Conservation (phyloP, 2,329 filamentous ascomycete genomes). For the Aphanoascus verrucosus region DNA sequence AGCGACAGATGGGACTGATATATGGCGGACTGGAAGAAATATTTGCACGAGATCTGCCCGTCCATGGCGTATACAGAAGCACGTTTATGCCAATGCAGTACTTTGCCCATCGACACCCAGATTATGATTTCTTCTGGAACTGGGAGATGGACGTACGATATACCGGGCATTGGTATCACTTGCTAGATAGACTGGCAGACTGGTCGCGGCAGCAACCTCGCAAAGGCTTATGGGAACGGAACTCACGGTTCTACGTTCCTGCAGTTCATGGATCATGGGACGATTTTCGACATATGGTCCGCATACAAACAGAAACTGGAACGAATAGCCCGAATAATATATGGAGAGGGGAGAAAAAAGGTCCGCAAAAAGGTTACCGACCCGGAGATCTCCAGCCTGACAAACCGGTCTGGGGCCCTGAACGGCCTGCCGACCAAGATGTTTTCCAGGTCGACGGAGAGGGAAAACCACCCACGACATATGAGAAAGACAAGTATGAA, state of each 20-base stretch:
- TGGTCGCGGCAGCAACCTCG: slow-evolving; percentile 66
- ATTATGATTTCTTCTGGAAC: slow-evolving; percentile 88
- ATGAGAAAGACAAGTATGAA: slow-evolving; percentile 67
- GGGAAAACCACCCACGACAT: slow-evolving; percentile 56
- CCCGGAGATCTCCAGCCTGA: slow-evolving; percentile 34
- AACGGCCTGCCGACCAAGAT: slow-evolving; percentile 59
- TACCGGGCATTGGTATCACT: slow-evolving; percentile 72
- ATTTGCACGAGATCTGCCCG: slow-evolving; percentile 59
- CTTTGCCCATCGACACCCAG: slow-evolving; percentile 77
- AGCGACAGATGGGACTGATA: slow-evolving; percentile 80
- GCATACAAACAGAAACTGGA: slow-evolving; percentile 63
- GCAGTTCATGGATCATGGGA: slow-evolving; percentile 67
- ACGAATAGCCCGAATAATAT: slow-evolving; percentile 55
- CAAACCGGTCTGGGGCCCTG: slow-evolving; percentile 72
- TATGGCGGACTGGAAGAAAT: slow-evolving; percentile 81
- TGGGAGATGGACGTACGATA: slow-evolving; percentile 93
- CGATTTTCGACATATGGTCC: slow-evolving; percentile 66
- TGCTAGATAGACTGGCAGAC: slow-evolving; percentile 56
- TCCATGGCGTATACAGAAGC: slow-evolving; percentile 87
- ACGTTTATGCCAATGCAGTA: slow-evolving; percentile 91
- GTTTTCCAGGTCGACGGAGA: slow-evolving; percentile 65
- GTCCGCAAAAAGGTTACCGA: slow-evolving; percentile 9
- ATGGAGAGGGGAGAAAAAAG: slow-evolving; percentile 45
- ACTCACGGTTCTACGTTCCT: slow-evolving; percentile 65
- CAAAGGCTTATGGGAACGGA: slow-evolving; percentile 73